Percentiles rank a stretch among this genome's conserved stretches.
Conservation (phyloP, 768 basidiomycete genomes). For the Suillus hirtellus region DNA sequence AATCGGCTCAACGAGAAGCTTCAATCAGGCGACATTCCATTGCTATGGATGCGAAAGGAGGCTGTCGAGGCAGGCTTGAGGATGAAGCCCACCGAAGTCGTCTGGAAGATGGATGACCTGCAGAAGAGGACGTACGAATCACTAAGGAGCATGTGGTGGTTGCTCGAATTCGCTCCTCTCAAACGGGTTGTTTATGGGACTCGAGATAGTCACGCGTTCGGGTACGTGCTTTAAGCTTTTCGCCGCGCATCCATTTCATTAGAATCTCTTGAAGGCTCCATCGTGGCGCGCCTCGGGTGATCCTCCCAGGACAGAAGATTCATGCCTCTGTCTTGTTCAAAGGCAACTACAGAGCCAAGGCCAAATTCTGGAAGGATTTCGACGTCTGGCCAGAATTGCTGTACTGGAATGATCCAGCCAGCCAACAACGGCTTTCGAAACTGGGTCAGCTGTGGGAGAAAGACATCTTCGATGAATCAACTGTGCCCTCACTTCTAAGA, state of each 20-base stretch:
- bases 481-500: not conserved
- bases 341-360: constrained; percentile 9
- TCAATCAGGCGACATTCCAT: constrained; percentile 19
- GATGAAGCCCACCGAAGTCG: not conserved
- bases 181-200: constrained; percentile 10
- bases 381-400: constrained; percentile 12
- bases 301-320: constrained; percentile 14
- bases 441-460: constrained; percentile 11
- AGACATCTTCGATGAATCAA: constrained; percentile 9
- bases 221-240: not conserved
- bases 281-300: not conserved
- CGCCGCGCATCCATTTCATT: not conserved
- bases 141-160: not conserved
- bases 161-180: constrained; percentile 7
- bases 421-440: constrained; percentile 8
- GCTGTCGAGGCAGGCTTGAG: constrained; percentile 23
- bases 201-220: not conserved
- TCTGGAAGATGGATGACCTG: constrained; percentile 12
- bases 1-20: constrained; percentile 13
- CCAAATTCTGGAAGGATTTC: constrained; percentile 10
- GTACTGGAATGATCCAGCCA: constrained; percentile 15
- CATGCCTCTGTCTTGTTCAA: constrained; percentile 14
- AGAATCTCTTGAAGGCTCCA: constrained; percentile 3
- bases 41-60: constrained; percentile 34
- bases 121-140: constrained; percentile 11